These are phyloP conservation scores for Pichia cabralensis DNA, from an alignment of 805 yeast species.

Conservation along the genomic window DNA sequence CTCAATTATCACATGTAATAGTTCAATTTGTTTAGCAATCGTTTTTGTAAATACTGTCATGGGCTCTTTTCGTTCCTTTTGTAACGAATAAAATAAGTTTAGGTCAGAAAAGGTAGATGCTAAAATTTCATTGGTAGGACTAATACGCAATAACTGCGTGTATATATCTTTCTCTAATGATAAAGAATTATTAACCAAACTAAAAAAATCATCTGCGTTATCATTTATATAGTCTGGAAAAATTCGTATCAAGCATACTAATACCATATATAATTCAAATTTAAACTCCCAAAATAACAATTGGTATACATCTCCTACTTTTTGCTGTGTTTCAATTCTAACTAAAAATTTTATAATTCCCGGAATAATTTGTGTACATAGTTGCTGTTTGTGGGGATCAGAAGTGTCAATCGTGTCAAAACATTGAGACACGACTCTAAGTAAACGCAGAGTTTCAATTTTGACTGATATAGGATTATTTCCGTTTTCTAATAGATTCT, in stretches of 20 bases:
- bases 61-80: slow-evolving; percentile 19
- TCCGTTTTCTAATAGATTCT: slow-evolving; percentile 27
- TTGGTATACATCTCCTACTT: too few relatives aligned
- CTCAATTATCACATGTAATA: slow-evolving; percentile 22
- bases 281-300: slow-evolving; percentile 18
- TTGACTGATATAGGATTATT: slow-evolving; percentile 28
- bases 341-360: slow-evolving; percentile 18
- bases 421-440: slow-evolving; percentile 43
- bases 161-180: slow-evolving; percentile 13
- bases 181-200: slow-evolving; percentile 15
- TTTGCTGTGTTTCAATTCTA: not conserved
- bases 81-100: slow-evolving; percentile 12
- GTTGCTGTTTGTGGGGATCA: slow-evolving; percentile 25
- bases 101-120: slow-evolving; percentile 14
- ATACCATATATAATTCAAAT: slow-evolving; percentile 21
- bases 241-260: slow-evolving; percentile 18
- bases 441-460: slow-evolving; percentile 39
- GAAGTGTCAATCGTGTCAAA: slow-evolving; percentile 42
- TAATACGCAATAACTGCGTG: slow-evolving; percentile 10
- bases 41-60: slow-evolving; percentile 12
- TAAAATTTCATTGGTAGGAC: not conserved
- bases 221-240: slow-evolving; percentile 16
- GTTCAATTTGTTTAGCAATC: slow-evolving; percentile 23
- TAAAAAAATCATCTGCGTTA: slow-evolving; percentile 6
- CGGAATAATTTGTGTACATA: slow-evolving; percentile 25